Conservation (phyloP, 805 yeast species). For the Starmerella floris region DNA sequence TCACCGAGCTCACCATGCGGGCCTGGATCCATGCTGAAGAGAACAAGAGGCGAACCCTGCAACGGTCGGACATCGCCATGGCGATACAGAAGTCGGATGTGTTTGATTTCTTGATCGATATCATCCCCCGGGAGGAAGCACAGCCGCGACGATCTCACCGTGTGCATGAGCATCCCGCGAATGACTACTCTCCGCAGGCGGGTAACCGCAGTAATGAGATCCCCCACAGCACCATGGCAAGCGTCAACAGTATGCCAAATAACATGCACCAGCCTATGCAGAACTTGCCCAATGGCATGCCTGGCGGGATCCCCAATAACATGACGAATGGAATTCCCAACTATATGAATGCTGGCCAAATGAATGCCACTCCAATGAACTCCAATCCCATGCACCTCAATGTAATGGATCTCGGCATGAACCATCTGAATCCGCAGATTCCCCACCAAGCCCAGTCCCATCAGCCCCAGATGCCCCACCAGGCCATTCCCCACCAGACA, state of each 20-base stretch:
- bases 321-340: background rate
- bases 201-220: background rate
- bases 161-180: background rate
- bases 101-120: slow-evolving; percentile 94
- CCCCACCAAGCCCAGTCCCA: background rate
- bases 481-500: background rate
- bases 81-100: slow-evolving; percentile 89
- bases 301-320: background rate
- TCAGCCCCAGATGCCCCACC: background rate
- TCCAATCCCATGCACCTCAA: background rate
- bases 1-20: slow-evolving; percentile 93
- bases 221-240: background rate
- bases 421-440: background rate
- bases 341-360: background rate
- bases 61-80: slow-evolving; percentile 86
- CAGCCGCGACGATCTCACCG: slow-evolving; percentile 12
- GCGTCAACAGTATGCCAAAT: background rate
- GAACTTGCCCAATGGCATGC: background rate
- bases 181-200: background rate
- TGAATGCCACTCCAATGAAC: background rate
- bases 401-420: background rate
- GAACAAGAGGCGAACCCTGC: slow-evolving; percentile 85
- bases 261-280: background rate
- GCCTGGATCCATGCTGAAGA: slow-evolving; percentile 99
- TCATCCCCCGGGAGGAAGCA: slow-evolving; percentile 86